Percentiles rank a stretch among this genome's conserved stretches.
phyloP scores from a whole-genome alignment of 768 basidiomycete genomes.

The Tricholoma sp. region DNA sequence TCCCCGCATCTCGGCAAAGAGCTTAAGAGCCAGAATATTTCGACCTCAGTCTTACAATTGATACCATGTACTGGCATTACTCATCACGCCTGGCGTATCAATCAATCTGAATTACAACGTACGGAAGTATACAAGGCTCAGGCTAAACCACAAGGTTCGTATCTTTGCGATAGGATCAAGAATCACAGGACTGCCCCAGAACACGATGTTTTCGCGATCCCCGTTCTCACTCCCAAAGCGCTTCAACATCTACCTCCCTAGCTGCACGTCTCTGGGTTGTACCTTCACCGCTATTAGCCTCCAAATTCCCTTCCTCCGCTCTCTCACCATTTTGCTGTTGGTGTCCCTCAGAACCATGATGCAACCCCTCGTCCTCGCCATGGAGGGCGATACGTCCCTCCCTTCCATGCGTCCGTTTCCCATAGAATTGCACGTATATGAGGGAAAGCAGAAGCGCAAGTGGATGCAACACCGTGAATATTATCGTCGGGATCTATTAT shows the following conservation, averaged over 20 bases:
- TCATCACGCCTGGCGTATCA: too few relatives aligned
- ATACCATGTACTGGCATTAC: too few relatives aligned
- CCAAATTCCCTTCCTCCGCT: background rate
- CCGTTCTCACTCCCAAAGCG: constrained; percentile 11
- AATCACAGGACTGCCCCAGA: too few relatives aligned
- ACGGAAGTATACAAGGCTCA: too few relatives aligned
- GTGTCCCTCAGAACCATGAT: constrained; percentile 5
- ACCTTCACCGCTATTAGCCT: background rate
- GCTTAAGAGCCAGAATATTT: too few relatives aligned
- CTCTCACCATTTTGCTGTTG: background rate
- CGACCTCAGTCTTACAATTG: too few relatives aligned
- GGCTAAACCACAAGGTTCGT: too few relatives aligned
- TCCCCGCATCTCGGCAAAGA: too few relatives aligned
- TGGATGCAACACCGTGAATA: constrained; percentile 66
- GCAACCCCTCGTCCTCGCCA: constrained; percentile 14
- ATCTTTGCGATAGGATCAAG: too few relatives aligned
- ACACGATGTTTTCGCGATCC: background rate
- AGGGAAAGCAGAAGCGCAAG: constrained; percentile 45
- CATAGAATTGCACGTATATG: constrained; percentile 32
- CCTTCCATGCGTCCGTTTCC: background rate
- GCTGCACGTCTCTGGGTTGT: background rate
- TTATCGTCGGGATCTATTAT: constrained; percentile 49
- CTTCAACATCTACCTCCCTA: constrained; percentile 17
- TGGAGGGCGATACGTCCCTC: constrained; percentile 16
- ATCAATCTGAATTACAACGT: too few relatives aligned